These are phyloP conservation scores for Dictyostelium intermedium DNA, from an alignment of 78 protist genomes.

Conservation along the genomic window DNA sequence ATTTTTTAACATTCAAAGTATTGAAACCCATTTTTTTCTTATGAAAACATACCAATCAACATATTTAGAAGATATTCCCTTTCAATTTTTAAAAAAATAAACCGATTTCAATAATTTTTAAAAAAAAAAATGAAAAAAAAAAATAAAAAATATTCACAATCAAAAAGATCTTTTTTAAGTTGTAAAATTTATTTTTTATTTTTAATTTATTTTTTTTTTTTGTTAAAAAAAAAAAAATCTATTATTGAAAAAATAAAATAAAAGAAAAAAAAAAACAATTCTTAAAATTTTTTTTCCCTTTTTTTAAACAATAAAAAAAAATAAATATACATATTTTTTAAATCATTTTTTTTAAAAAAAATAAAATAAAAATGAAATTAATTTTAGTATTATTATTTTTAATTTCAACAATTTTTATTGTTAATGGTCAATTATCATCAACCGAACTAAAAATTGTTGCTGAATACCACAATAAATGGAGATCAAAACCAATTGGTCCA, in stretches of 20 bases:
- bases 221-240: not conserved
- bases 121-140: too few relatives aligned
- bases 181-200: too few relatives aligned
- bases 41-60: not conserved
- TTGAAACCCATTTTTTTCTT: not conserved
- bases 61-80: not conserved
- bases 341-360: not conserved
- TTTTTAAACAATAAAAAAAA: not conserved
- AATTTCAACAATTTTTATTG: not conserved
- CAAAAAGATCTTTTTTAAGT: too few relatives aligned
- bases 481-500: conserved; percentile 34
- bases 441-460: not conserved
- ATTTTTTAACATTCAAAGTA: not conserved
- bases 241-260: too few relatives aligned
- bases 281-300: not conserved
- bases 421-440: not conserved
- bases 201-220: not conserved
- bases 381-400: not conserved
- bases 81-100: too few relatives aligned
- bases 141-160: too few relatives aligned
- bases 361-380: not conserved
- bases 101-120: not conserved
- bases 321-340: not conserved
- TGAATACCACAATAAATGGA: conserved; percentile 18
- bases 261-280: not conserved